These are phyloP conservation scores for Kodamaea hsintzibuensis DNA, from an alignment of 805 yeast species.

Conservation along the genomic window DNA sequence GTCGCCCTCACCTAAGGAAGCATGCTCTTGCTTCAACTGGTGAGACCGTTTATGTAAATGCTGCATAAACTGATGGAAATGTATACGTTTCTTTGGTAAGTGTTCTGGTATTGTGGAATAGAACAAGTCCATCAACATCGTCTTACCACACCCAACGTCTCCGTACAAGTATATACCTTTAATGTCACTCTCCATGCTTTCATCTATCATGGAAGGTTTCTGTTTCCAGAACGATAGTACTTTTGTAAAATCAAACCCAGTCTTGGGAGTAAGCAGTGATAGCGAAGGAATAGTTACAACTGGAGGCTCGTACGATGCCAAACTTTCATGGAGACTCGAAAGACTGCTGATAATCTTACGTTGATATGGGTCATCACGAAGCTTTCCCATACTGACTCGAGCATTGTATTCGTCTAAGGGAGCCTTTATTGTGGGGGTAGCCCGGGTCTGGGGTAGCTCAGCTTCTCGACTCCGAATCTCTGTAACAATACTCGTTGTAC, in stretches of 20 bases:
- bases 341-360: constrained; percentile 66
- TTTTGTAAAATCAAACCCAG: constrained; percentile 35
- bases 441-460: background rate
- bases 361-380: constrained; percentile 79
- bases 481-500: background rate
- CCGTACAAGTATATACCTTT: constrained; percentile 94
- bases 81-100: constrained; percentile 77
- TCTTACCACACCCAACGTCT: constrained; percentile 98
- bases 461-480: background rate
- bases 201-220: constrained; percentile 5
- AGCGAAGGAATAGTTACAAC: constrained; percentile 53
- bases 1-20: constrained; percentile 39
- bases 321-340: constrained; percentile 55
- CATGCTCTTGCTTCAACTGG: constrained; percentile 48
- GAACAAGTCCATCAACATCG: constrained; percentile 96
- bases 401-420: constrained; percentile 55
- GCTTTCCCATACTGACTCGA: constrained; percentile 47
- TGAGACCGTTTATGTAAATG: constrained; percentile 85
- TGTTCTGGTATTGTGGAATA: constrained; percentile 79
- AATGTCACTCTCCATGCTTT: constrained; percentile 35
- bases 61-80: constrained; percentile 98
- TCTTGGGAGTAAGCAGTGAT: constrained; percentile 50
- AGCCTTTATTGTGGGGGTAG: constrained; percentile 17
- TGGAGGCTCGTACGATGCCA: constrained; percentile 64
- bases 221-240: constrained; percentile 10